Percentiles rank a stretch among this genome's conserved stretches.
phyloP scores from a whole-genome alignment of 1,284 basidiomycete genomes.

The Boletus semigastroideus region DNA sequence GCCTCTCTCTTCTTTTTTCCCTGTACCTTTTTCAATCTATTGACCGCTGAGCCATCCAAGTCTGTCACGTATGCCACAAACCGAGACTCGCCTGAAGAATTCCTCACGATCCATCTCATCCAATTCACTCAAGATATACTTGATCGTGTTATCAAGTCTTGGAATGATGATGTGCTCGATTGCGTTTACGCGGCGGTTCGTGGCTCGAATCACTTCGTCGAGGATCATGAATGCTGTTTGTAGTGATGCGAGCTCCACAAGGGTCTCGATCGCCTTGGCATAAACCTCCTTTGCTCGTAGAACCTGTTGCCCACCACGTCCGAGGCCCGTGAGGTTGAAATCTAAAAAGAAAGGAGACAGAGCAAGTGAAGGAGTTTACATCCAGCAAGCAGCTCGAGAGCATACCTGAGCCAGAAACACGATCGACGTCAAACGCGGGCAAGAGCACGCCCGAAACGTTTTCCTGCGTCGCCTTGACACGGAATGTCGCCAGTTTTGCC shows the following conservation, averaged over 20 bases:
- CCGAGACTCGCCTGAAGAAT: constrained; percentile 76
- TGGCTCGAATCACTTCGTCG: constrained; percentile 98
- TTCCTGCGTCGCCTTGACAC: constrained; percentile 94
- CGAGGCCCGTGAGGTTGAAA: constrained; percentile 97
- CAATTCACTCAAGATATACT: constrained; percentile 92
- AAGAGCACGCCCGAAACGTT: constrained; percentile 98
- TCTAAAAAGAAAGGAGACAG: constrained; percentile 49
- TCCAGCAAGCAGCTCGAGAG: background rate
- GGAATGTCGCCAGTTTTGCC: constrained; percentile 89
- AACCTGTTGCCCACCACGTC: constrained; percentile 96
- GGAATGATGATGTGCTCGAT: constrained; percentile 99
- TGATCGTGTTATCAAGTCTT: constrained; percentile 94
- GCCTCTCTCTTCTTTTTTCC: constrained; percentile 88
- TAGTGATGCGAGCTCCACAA: constrained; percentile 95
- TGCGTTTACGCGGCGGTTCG: constrained; percentile 97
- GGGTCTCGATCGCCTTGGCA: constrained; percentile 93
- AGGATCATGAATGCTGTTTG: constrained; percentile 98
- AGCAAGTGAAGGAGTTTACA: background rate
- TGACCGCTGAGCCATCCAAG: constrained; percentile 7
- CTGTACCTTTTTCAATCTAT: constrained; percentile 91
- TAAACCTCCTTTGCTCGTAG: constrained; percentile 93
- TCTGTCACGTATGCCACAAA: background rate
- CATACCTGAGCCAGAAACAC: constrained; percentile 77
- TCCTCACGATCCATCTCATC: constrained; percentile 99
- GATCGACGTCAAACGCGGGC: constrained; percentile 91